Conservation (phyloP, 108 stramenopile species). For the Cyclostephanos tholiformis region DNA sequence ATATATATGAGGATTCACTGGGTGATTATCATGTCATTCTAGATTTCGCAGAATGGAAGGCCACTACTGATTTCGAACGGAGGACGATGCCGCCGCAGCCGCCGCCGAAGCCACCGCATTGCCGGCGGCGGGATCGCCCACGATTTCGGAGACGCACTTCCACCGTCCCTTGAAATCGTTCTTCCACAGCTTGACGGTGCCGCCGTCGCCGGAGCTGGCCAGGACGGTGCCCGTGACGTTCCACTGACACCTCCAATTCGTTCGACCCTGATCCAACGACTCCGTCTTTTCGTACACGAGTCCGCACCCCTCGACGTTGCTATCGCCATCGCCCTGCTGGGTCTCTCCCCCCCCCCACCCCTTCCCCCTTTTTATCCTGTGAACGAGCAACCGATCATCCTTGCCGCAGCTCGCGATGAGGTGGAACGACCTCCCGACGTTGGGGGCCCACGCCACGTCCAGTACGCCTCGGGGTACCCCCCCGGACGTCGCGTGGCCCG, state of each 20-base stretch:
- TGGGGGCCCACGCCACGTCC: slow-evolving; percentile 95
- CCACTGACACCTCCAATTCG: slow-evolving; percentile 84
- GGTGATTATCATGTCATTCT: no score
- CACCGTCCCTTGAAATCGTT: slow-evolving; percentile 68
- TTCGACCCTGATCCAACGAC: slow-evolving; percentile 51
- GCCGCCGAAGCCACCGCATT: no score
- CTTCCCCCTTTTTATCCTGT: slow-evolving; percentile 42
- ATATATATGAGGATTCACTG: no score
- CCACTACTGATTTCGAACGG: slow-evolving; percentile 13
- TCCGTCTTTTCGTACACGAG: slow-evolving; percentile 72
- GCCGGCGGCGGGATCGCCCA: slow-evolving; percentile 28
- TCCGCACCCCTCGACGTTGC: slow-evolving; percentile 17
- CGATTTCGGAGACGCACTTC: slow-evolving; percentile 73
- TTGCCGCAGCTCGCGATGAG: slow-evolving; percentile 80
- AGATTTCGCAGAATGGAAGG: no score
- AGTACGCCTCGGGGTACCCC: slow-evolving; percentile 65
- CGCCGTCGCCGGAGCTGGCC: slow-evolving; percentile 82
- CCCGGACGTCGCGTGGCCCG: slow-evolving; percentile 27
- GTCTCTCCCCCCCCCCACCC: slow-evolving; percentile 17
- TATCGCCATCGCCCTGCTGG: slow-evolving; percentile 15
- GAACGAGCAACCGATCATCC: slow-evolving; percentile 49
- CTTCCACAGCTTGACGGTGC: slow-evolving; percentile 84
- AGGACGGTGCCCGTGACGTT: slow-evolving; percentile 94
- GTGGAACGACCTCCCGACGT: slow-evolving; percentile 90
- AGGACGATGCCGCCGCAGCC: background rate